A percentile compares a stretch with the other conserved stretches of the same genome.
Conservation (phyloP, 805 yeast genomes). For the Wickerhamomyces mucosus region DNA sequence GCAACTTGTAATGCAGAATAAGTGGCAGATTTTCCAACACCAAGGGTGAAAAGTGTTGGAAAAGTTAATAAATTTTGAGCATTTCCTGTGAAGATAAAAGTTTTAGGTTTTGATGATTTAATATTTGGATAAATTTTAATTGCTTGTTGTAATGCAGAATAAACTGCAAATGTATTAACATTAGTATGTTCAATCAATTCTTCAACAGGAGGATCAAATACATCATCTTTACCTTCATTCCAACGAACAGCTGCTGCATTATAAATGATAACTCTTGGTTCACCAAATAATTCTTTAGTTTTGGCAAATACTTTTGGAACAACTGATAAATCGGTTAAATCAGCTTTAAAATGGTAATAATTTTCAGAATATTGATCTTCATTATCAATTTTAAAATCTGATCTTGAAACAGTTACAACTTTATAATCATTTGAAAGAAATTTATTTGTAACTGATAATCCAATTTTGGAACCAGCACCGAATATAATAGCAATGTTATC, state of each 20-base stretch:
- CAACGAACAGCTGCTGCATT: conserved; percentile 1
- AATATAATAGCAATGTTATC: too few relatives aligned
- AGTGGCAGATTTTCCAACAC: conserved; percentile 2
- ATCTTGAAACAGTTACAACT: conserved; percentile 4
- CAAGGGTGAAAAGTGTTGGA: neutral
- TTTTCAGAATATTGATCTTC: neutral
- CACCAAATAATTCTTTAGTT: conserved; percentile 3
- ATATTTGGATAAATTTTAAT: neutral
- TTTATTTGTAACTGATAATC: neutral
- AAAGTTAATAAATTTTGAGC: conserved; percentile 1
- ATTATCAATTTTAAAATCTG: neutral
- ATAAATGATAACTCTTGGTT: conserved; percentile 3
- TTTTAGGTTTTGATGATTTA: conserved; percentile 1
- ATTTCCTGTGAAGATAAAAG: conserved; percentile 4
- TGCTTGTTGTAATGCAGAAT: conserved; percentile 1
- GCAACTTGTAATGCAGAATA: neutral
- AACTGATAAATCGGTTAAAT: neutral
- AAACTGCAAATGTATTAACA: conserved; percentile 1
- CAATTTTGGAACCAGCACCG: conserved; percentile 4
- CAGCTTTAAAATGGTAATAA: conserved; percentile 1
- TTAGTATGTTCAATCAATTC: neutral
- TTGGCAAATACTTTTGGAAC: conserved; percentile 1
- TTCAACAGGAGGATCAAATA: neutral
- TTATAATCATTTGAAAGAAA: conserved; percentile 1
- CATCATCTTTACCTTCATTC: neutral